Evolutionary conservation across 768 basidiomycete genomes (phyloP).

Genomic region (Amanita exitialis): DNA sequence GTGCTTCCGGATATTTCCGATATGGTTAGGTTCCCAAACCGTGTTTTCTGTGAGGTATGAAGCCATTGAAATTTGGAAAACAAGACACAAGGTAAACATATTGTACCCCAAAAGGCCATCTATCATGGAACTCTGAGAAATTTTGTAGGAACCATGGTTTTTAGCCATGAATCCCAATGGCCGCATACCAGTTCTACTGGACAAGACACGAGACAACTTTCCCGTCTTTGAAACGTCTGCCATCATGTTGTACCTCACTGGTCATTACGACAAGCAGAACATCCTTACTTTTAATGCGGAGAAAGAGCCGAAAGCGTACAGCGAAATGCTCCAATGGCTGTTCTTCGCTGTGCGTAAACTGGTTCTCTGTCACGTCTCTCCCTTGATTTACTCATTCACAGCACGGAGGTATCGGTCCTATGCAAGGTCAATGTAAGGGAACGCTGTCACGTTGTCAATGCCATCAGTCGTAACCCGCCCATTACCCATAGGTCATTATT

Average conservation of each 20-base stretch:
- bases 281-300: constrained; percentile 54
- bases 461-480: neutral
- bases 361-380: neutral
- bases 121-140: constrained; percentile 18
- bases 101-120: no score
- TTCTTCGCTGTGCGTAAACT: constrained; percentile 53
- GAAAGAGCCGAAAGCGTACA: constrained; percentile 49
- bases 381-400: constrained; percentile 14
- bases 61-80: neutral
- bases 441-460: neutral
- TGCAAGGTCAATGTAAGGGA: constrained; percentile 59
- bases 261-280: constrained; percentile 72
- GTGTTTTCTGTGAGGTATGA: no score
- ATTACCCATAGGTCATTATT: constrained; percentile 57
- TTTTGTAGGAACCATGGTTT: constrained; percentile 53
- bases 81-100: neutral
- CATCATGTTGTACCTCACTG: constrained; percentile 70
- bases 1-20: constrained; percentile 15
- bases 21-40: no score
- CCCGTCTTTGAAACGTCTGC: constrained; percentile 70
- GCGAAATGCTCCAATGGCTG: constrained; percentile 77
- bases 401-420: constrained; percentile 81
- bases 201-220: constrained; percentile 53
- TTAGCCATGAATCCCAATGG: constrained; percentile 67
- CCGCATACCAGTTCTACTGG: constrained; percentile 58